phyloP scores from a whole-genome alignment of 768 basidiomycete genomes.

The Crassisporium funariophilum region DNA sequence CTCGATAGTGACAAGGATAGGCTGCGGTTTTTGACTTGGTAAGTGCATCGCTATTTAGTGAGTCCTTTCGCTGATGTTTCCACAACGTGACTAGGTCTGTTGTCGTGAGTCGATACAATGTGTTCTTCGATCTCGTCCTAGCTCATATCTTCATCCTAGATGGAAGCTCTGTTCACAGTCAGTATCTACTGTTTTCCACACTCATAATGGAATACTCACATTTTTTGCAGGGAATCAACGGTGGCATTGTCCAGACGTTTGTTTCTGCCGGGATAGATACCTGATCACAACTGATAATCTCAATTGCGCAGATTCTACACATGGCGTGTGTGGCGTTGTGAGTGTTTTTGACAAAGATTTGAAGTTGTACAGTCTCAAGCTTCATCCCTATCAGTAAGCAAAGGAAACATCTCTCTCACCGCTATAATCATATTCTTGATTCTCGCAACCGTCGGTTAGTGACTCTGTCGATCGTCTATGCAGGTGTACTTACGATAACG shows the following conservation, averaged over 20 bases:
- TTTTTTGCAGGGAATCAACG: slow-evolving; percentile 46
- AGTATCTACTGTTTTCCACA: slow-evolving; percentile 6
- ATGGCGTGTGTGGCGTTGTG: slow-evolving; percentile 49
- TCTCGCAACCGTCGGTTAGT: slow-evolving; percentile 33
- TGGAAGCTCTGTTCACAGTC: slow-evolving; percentile 50
- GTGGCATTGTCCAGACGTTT: slow-evolving; percentile 53
- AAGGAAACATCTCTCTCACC: slow-evolving; percentile 35
- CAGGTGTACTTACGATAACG: background rate
- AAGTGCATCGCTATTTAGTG: slow-evolving; percentile 1
- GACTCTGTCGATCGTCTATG: background rate
- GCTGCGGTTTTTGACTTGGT: slow-evolving; percentile 31
- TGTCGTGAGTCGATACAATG: slow-evolving; percentile 34
- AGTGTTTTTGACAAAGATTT: slow-evolving; percentile 15
- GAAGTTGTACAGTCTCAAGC: background rate
- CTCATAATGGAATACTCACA: slow-evolving; percentile 1
- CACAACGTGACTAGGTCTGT: background rate
- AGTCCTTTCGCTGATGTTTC: background rate
- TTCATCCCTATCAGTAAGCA: slow-evolving; percentile 37
- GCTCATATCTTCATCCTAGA: slow-evolving; percentile 24
- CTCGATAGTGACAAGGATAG: slow-evolving; percentile 21
- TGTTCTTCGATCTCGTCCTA: slow-evolving; percentile 29
- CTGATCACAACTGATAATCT: background rate
- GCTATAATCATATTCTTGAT: slow-evolving; percentile 35
- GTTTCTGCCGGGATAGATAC: slow-evolving; percentile 2
- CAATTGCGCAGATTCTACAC: slow-evolving; percentile 43